Conservation (phyloP, 352 stramenopile genomes). For the Globisporangium nodosum region DNA sequence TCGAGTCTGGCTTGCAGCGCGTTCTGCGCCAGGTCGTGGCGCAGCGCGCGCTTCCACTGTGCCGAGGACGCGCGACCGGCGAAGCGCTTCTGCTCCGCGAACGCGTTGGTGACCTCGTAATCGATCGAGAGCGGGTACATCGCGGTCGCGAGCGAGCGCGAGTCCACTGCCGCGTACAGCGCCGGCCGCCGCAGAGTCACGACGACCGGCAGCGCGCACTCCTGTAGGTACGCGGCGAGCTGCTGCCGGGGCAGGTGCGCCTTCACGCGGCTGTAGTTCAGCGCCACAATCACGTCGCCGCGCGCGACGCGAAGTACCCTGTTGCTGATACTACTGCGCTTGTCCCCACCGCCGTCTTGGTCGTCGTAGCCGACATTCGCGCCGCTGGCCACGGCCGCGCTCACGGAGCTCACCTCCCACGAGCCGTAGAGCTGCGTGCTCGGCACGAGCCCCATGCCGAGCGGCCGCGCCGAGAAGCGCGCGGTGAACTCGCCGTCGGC, state of each 20-base stretch:
- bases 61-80: slow-evolving; percentile 46
- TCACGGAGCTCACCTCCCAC: slow-evolving; percentile 66
- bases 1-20: slow-evolving; percentile 18
- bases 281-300: slow-evolving; percentile 62
- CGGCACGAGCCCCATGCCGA: slow-evolving; percentile 71
- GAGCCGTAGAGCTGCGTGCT: slow-evolving; percentile 75
- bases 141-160: slow-evolving; percentile 51
- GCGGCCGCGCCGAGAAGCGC: slow-evolving; percentile 54
- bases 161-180: slow-evolving; percentile 58
- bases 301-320: slow-evolving; percentile 19
- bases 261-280: slow-evolving; percentile 48
- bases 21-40: slow-evolving; percentile 48
- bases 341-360: slow-evolving; percentile 9
- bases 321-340: slow-evolving; percentile 4
- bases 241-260: slow-evolving; percentile 41
- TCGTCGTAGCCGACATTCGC: slow-evolving; percentile 1
- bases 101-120: slow-evolving; percentile 26
- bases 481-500: slow-evolving; percentile 70
- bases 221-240: slow-evolving; percentile 37
- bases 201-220: slow-evolving; percentile 45
- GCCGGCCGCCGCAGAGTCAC: slow-evolving; percentile 61
- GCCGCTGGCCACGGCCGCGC: slow-evolving; percentile 5
- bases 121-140: slow-evolving; percentile 71
- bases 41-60: slow-evolving; percentile 59
- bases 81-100: slow-evolving; percentile 27